Conservation (phyloP, 495 filamentous ascomycete species). For the Penicillium mononematosum region DNA sequence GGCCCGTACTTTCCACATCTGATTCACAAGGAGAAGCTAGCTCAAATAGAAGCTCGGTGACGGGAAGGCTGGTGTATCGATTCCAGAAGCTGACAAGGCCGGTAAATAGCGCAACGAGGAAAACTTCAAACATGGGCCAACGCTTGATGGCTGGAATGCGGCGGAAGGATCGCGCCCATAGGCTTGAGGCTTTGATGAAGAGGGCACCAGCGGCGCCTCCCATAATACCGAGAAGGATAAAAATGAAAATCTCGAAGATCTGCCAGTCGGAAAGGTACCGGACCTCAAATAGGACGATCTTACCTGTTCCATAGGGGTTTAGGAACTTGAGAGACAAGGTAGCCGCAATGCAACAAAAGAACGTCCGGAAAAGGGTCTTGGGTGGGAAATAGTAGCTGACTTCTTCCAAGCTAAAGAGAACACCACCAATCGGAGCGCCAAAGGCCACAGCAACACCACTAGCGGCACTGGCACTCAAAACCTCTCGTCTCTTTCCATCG, state of each 20-base stretch:
- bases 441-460: constrained; percentile 95
- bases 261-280: constrained; percentile 91
- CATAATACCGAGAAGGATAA: constrained; percentile 79
- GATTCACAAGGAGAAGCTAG: constrained; percentile 81
- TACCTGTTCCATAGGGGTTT: constrained; percentile 92
- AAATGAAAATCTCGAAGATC: constrained; percentile 84
- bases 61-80: constrained; percentile 79
- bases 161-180: constrained; percentile 88
- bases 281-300: constrained; percentile 95
- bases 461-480: constrained; percentile 87
- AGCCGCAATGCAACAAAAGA: constrained; percentile 96
- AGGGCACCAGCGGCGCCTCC: constrained; percentile 83
- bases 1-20: constrained; percentile 57
- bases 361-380: constrained; percentile 97
- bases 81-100: constrained; percentile 93
- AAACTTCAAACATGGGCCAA: constrained; percentile 82
- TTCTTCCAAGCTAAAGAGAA: constrained; percentile 92
- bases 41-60: constrained; percentile 87
- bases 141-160: constrained; percentile 76
- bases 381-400: constrained; percentile 96
- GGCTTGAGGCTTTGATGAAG: constrained; percentile 91
- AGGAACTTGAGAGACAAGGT: constrained; percentile 89
- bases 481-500: constrained; percentile 86
- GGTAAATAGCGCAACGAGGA: constrained; percentile 82
- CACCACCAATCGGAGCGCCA: constrained; percentile 88